Evolutionary conservation across 768 basidiomycete genomes (phyloP), one percentile per base, ranked within the genome.

Genomic region (Agaricus blazei): DNA sequence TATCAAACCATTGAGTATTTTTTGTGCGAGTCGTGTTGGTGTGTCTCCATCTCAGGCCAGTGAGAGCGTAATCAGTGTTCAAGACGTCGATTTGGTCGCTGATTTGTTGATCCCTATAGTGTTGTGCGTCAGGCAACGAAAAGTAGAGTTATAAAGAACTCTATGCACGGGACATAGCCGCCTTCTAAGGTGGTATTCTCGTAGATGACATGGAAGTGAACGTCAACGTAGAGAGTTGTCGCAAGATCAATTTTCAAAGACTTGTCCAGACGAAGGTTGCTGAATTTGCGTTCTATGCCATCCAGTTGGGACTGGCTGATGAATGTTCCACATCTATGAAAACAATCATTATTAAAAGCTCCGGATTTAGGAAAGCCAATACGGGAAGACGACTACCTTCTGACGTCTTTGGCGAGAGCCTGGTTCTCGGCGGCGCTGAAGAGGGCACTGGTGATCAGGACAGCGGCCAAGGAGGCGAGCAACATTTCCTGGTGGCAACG

Each of bases 131-230:
- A 57, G 37, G 26, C 7, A 2, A n/a, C 11, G 41, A 6, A 19
- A 38, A 41, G 27, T 40, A 34, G 8, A 41, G 7, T 27, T 28
- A 12, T 9, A 40, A 36, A 11, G 12, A 38, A 37, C 29, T 14
- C 7, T 0, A 63, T 73, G 49, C 58, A 77, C 75, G 77, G 70
- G 49, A 79, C 60, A 54, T 75, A 68, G 23, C 78, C 79, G 45
- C 75, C 74, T 7, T 63, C 53, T 6, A 65, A 14, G 19, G 70
- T 70, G 1, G 53, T 56, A 57, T 72, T 62, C 45, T 63, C 55
- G 59, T 64, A 61, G 46, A 78, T 60, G 48, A 73, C 71, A 57
- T 75, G 70, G 62, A 69, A 76, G 64, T 74, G 71, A 31, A 79
- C 68, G 57, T 72, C 52, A 24, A 71, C 40, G 7, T 60, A 55